Evolutionary conservation across 2,329 filamentous ascomycete genomes (phyloP).

Genomic region (Ceratocystis colombiana): DNA sequence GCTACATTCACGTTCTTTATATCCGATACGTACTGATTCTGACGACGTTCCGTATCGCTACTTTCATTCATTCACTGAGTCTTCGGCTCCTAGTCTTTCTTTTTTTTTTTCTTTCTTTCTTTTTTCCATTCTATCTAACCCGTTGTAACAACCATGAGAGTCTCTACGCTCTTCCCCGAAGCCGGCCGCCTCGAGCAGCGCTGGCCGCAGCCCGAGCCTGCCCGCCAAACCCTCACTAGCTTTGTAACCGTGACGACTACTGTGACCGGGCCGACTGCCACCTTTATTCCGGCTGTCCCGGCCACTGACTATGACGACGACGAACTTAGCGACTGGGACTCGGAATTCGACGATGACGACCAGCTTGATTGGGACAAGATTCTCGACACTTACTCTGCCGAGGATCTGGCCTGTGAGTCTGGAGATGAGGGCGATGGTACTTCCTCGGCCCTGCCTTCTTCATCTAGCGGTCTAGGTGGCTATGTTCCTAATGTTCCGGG

Average conservation of each 20-base stretch:
- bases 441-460: neutral
- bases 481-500: neutral
- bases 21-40: neutral
- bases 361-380: conserved; percentile 18
- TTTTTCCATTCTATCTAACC: neutral
- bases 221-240: neutral
- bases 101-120: conserved; percentile 6
- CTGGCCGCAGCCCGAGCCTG: conserved; percentile 16
- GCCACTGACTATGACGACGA: conserved; percentile 4
- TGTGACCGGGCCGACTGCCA: neutral
- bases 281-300: neutral
- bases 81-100: conserved; percentile 15
- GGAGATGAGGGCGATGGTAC: neutral
- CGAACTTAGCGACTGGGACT: conserved; percentile 22
- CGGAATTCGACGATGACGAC: conserved; percentile 21
- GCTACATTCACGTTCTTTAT: conserved; percentile 19
- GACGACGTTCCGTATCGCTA: neutral
- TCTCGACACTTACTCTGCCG: conserved; percentile 6
- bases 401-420: conserved; percentile 17
- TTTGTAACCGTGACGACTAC: conserved; percentile 3
- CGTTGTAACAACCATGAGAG: conserved; percentile 17
- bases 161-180: conserved; percentile 14
- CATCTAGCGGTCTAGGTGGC: neutral
- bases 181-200: conserved; percentile 15
- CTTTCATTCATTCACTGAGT: conserved; percentile 10